Percentiles rank a stretch among this genome's conserved stretches.
phyloP scores from a whole-genome alignment of 2,329 filamentous ascomycete genomes.

The Sclerotinia borealis region DNA sequence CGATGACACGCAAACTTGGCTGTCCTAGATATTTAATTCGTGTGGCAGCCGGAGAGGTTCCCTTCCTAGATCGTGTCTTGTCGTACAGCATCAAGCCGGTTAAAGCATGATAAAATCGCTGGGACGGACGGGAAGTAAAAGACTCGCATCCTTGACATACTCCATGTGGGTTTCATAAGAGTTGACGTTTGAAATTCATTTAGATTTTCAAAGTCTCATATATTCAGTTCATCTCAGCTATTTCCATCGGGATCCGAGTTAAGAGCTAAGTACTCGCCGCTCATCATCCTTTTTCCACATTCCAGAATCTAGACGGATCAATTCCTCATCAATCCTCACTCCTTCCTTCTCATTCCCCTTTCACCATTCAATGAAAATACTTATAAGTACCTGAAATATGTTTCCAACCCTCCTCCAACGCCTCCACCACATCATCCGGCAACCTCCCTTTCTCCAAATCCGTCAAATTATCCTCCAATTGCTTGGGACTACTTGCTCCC shows the following conservation, averaged over 20 bases:
- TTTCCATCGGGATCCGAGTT: neutral
- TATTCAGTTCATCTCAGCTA: neutral
- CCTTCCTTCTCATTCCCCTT: neutral
- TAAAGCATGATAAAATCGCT: no score
- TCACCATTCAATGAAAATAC: neutral
- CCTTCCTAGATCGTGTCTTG: no score
- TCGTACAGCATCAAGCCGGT: neutral
- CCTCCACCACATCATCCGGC: slow-evolving; percentile 68
- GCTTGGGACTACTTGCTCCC: slow-evolving; percentile 50
- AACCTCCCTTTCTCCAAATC: slow-evolving; percentile 63
- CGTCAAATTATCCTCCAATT: slow-evolving; percentile 52
- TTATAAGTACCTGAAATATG: neutral
- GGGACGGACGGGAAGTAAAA: no score
- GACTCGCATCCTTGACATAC: neutral
- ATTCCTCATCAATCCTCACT: neutral
- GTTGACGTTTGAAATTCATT: neutral
- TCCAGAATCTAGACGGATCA: neutral
- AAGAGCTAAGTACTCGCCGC: neutral
- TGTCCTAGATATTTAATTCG: neutral
- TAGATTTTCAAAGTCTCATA: neutral
- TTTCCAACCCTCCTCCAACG: slow-evolving; percentile 70
- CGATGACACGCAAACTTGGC: neutral
- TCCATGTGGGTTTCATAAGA: no score
- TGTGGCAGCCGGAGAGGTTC: neutral
- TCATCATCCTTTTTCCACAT: neutral